Evolutionary conservation across 176 grass and related monocot genomes (phyloP).

Genomic region (Oryza brachyantha): DNA sequence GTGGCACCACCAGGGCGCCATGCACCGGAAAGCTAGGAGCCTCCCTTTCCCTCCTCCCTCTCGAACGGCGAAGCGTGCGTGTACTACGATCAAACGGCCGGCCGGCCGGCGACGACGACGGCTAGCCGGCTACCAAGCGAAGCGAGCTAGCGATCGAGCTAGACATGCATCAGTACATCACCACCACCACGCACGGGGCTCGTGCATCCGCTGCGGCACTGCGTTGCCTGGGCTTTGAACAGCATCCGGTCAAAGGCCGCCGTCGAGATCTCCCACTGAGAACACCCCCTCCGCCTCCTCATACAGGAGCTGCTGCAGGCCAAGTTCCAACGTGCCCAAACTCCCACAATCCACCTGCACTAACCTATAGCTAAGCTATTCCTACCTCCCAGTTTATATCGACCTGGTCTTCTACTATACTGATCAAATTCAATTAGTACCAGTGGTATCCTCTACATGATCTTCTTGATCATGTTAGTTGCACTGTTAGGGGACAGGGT

Average conservation of each 20-base stretch:
- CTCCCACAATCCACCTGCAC: constrained; percentile 44
- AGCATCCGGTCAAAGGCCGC: constrained; percentile 46
- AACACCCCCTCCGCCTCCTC: constrained; percentile 5
- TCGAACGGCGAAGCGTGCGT: no score
- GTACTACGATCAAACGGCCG: no score
- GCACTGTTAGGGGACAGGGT: constrained; percentile 8
- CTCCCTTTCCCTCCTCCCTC: no score
- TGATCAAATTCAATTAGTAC: background rate
- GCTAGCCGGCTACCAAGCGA: no score
- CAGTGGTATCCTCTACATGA: background rate
- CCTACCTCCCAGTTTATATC: constrained; percentile 27
- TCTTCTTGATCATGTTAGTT: background rate
- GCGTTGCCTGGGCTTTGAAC: constrained; percentile 23
- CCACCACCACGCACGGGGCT: background rate
- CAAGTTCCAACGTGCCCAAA: constrained; percentile 63
- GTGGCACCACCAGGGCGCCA: no score
- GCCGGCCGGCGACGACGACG: no score
- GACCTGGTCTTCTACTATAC: background rate
- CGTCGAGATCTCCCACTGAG: constrained; percentile 25
- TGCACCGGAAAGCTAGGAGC: no score
- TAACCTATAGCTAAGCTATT: background rate
- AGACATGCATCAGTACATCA: no score
- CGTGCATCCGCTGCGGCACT: no score
- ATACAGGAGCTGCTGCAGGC: constrained; percentile 11
- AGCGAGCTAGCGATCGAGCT: background rate